Conservation (phyloP, 2,329 filamentous ascomycete species). For the Trichophyton rubrum region DNA sequence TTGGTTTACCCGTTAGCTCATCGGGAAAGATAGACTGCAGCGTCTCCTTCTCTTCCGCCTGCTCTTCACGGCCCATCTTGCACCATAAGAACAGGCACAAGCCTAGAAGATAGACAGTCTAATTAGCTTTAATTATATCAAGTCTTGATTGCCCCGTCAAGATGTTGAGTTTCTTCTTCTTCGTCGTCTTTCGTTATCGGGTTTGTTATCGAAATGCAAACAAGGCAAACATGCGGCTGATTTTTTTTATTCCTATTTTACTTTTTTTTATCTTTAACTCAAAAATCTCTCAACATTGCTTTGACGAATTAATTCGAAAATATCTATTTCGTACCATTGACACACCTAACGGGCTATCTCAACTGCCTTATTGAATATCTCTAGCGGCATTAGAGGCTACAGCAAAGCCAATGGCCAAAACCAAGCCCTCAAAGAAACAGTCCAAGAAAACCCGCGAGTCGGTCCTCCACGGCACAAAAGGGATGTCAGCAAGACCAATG, state of each 20-base stretch:
- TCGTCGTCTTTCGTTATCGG: not conserved
- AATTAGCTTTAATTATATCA: not conserved
- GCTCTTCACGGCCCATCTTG: conserved; percentile 58
- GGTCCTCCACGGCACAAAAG: conserved; percentile 30
- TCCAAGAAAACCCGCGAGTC: conserved; percentile 33
- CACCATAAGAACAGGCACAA: not conserved
- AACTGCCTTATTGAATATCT: not conserved
- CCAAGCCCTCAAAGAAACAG: conserved; percentile 37
- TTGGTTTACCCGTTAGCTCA: conserved; percentile 67
- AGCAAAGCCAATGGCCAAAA: conserved; percentile 38
- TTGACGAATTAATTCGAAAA: not conserved
- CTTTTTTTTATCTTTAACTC: not conserved
- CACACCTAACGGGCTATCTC: not conserved
- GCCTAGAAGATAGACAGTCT: not conserved
- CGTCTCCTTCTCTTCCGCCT: conserved; percentile 90
- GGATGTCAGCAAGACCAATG: conserved; percentile 30
- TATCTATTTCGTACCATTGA: not conserved
- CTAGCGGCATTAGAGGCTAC: not conserved
- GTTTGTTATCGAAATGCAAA: not conserved
- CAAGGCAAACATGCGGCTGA: not conserved
- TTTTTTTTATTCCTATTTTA: not conserved
- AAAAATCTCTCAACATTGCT: not conserved
- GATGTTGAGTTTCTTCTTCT: not conserved
- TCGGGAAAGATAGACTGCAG: conserved; percentile 97
- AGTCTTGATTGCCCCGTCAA: not conserved